Conservation (phyloP, 2,329 filamentous ascomycete species). For the Diaporthe capsici region DNA sequence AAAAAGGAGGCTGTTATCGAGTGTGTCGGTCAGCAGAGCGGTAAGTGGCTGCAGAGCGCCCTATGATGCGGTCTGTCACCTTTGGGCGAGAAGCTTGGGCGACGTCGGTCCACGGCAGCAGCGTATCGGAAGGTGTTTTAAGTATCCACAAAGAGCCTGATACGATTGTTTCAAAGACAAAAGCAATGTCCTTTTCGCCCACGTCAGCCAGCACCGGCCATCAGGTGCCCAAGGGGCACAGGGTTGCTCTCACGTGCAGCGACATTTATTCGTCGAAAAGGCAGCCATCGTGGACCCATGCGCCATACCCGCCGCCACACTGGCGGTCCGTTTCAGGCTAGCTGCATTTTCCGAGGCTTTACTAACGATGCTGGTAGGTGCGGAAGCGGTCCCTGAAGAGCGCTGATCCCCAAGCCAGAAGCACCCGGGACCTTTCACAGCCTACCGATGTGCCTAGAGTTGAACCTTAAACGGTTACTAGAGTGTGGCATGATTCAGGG, state of each 20-base stretch:
- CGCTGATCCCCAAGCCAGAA: not conserved
- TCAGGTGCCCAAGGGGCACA: not conserved
- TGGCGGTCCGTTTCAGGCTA: slow-evolving; percentile 22
- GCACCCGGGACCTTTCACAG: not conserved
- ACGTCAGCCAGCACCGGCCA: slow-evolving; percentile 10
- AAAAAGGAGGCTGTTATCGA: not conserved
- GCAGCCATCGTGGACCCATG: slow-evolving; percentile 13
- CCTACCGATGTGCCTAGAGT: slow-evolving; percentile 10
- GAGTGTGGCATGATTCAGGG: slow-evolving; percentile 20
- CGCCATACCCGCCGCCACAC: slow-evolving; percentile 28
- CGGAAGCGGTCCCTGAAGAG: not conserved
- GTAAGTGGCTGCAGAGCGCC: slow-evolving; percentile 20
- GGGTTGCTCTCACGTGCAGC: slow-evolving; percentile 5
- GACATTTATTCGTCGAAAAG: not conserved
- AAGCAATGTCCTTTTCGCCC: slow-evolving; percentile 16
- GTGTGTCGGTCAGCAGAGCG: slow-evolving; percentile 24
- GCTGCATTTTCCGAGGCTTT: not conserved
- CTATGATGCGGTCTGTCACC: slow-evolving; percentile 21
- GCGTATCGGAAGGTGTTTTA: slow-evolving; percentile 30
- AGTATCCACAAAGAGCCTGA: slow-evolving; percentile 26
- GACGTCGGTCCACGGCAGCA: not conserved
- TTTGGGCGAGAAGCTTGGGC: not conserved
- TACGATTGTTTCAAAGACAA: slow-evolving; percentile 22
- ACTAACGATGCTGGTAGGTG: slow-evolving; percentile 24
- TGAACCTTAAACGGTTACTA: slow-evolving; percentile 9